A percentile compares a stretch with the other conserved stretches of the same genome.
phyloP scores from a whole-genome alignment of 768 basidiomycete genomes.

The Boletus sp. region DNA sequence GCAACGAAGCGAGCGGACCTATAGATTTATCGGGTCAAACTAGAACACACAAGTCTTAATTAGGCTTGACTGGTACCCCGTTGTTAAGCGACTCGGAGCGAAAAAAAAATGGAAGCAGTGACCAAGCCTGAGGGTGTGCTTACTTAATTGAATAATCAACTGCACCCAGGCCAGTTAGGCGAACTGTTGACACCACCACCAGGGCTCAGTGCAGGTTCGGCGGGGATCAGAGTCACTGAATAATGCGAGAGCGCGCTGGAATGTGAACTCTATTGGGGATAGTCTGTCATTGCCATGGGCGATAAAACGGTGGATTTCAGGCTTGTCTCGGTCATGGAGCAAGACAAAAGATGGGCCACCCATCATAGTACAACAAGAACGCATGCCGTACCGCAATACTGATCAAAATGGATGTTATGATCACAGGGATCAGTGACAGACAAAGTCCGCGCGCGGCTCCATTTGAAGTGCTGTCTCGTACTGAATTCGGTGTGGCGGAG shows the following conservation, averaged over 20 bases:
- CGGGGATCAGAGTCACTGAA: conserved; percentile 13
- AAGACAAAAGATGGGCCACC: conserved; percentile 6
- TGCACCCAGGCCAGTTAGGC: conserved; percentile 14
- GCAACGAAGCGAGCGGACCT: conserved; percentile 20
- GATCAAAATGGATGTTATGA: conserved; percentile 12
- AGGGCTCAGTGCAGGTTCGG: conserved; percentile 25
- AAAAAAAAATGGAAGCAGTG: conserved; percentile 29
- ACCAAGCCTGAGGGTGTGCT: conserved; percentile 6
- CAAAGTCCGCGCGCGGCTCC: conserved; percentile 15
- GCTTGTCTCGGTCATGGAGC: conserved; percentile 11
- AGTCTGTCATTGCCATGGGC: conserved; percentile 1
- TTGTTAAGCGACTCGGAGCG: conserved; percentile 26
- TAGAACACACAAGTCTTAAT: conserved; percentile 11
- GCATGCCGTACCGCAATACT: conserved; percentile 2
- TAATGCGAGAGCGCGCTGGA: conserved; percentile 3
- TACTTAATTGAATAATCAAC: conserved; percentile 23
- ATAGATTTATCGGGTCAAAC: conserved; percentile 7
- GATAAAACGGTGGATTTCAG: not conserved
- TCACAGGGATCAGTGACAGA: not conserved
- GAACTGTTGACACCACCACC: conserved; percentile 13
- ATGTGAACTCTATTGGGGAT: conserved; percentile 12
- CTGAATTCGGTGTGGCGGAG: conserved; percentile 10
- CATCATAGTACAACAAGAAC: conserved; percentile 10
- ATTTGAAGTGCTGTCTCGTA: not conserved
- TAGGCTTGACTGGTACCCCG: conserved; percentile 8